Base-by-base conservation (phyloP, 371 early-diverging fungal genomes). In the Encephalitozoon cuniculi region DNA sequence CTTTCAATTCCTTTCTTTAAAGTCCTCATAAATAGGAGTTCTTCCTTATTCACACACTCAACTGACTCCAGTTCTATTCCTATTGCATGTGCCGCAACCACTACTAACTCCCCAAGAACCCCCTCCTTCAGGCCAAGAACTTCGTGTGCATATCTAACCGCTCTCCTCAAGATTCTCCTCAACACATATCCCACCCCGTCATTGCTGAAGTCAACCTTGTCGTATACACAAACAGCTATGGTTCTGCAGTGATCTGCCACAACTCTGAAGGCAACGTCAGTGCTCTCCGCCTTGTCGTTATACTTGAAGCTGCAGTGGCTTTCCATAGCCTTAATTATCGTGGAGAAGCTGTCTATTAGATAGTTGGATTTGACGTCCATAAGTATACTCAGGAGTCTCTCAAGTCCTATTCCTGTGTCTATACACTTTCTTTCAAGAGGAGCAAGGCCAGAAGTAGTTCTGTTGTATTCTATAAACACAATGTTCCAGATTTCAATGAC, bases 401-500 rank as follows among this genome's bases (percentile, higher is more conserved):
- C 99, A 15, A 94, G 87, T 44, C 99, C 99, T 90, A 97, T 91
- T 49, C 99, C 99, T 37, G 99, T 99, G 87, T 99, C 99, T 76
- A 99, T 91, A 85, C 96, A 94, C 87, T 94, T 92, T 86, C 89
- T 91, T 68, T 96, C 94, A 44, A 99, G 89, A 34, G 90, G 86
- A 65, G 90, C 90, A 54, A 97, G 88, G 32, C 94, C 90, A 77
- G 92, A 93, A n/a, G 88, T 82, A 83, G 97, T 95, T 79, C 96
- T 91, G 88, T 96, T 94, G 88, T 91, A 99, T 86, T 97, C 92
- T 88, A 99, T 99, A 82, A 98, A 99, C 73, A 99, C 99, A 30
- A 99, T 86, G 86, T 99, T 99, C 99, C 99, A 99, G 81, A 99
- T 95, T 87, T 99, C 99, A 34, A 99, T 85, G 4, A 97, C 96